These are phyloP conservation scores for Phylloporus sp. DNA, from an alignment of 768 basidiomycete genomes.

Conservation along the genomic window DNA sequence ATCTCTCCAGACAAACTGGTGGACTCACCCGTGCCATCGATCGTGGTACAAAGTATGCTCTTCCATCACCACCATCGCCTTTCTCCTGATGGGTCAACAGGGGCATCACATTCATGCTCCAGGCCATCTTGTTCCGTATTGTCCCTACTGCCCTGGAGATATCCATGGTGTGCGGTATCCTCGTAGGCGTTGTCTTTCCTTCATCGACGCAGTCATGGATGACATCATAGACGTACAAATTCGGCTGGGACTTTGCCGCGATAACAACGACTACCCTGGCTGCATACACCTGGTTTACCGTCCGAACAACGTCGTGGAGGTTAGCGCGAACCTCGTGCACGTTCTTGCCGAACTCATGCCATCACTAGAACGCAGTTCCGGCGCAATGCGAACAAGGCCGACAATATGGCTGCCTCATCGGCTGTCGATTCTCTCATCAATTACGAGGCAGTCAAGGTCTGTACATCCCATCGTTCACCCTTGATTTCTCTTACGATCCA, in stretches of 20 bases:
- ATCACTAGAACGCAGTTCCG: constrained; percentile 78
- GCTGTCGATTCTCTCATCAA: constrained; percentile 97
- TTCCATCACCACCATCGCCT: background rate
- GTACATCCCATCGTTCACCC: constrained; percentile 3
- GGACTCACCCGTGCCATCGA: constrained; percentile 96
- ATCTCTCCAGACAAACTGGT: constrained; percentile 89
- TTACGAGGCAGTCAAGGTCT: constrained; percentile 96
- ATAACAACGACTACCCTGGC: constrained; percentile 81
- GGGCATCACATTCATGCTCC: constrained; percentile 93
- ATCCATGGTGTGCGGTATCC: constrained; percentile 92
- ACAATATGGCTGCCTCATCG: constrained; percentile 91
- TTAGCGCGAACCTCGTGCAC: constrained; percentile 27
- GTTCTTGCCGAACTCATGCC: background rate
- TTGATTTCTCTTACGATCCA: background rate
- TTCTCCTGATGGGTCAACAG: constrained; percentile 35
- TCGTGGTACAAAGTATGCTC: constrained; percentile 85
- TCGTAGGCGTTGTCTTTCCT: constrained; percentile 47
- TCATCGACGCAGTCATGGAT: background rate
- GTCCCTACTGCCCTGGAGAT: constrained; percentile 96
- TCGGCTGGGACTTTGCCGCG: constrained; percentile 95
- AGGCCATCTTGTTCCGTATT: constrained; percentile 90
- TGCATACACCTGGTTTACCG: constrained; percentile 95
- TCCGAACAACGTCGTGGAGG: constrained; percentile 96
- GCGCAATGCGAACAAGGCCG: constrained; percentile 90
- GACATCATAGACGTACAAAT: constrained; percentile 78